phyloP scores from a whole-genome alignment of 1,139 yeast species.

The Geotrichum phurueaensis region DNA sequence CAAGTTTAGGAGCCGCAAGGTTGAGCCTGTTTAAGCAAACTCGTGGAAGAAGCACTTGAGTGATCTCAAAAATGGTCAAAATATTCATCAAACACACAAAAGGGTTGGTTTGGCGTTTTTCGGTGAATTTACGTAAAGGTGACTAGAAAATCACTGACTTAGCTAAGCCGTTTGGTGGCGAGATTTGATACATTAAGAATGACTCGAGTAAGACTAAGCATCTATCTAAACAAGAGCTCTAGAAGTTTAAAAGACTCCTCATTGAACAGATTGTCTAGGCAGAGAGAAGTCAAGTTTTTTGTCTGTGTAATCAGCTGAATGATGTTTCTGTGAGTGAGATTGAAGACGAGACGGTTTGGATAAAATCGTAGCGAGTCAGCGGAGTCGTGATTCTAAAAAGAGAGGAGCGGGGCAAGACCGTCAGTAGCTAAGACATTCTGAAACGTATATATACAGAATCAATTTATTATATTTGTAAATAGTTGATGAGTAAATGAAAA shows the following conservation, averaged over 20 bases:
- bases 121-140: constrained; percentile 52
- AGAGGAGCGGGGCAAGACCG: not conserved
- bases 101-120: constrained; percentile 57
- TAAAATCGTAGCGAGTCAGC: constrained; percentile 19
- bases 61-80: constrained; percentile 7
- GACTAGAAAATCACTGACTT: constrained; percentile 45
- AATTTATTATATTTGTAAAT: no score
- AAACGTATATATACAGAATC: no score
- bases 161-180: constrained; percentile 47
- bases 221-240: constrained; percentile 36
- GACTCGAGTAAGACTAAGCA: constrained; percentile 49
- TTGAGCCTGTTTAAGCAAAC: constrained; percentile 41
- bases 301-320: constrained; percentile 27
- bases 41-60: constrained; percentile 35
- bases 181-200: constrained; percentile 43
- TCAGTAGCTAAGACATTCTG: no score
- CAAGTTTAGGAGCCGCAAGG: constrained; percentile 38
- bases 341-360: constrained; percentile 24
- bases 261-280: constrained; percentile 50
- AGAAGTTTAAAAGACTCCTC: constrained; percentile 39
- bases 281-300: constrained; percentile 50
- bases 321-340: constrained; percentile 20
- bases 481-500: no score
- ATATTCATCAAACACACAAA: constrained; percentile 31
- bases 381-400: not conserved